These are phyloP conservation scores for Galeopsis tetrahit DNA, from an alignment of 257 asterid genomes.

Conservation along the genomic window DNA sequence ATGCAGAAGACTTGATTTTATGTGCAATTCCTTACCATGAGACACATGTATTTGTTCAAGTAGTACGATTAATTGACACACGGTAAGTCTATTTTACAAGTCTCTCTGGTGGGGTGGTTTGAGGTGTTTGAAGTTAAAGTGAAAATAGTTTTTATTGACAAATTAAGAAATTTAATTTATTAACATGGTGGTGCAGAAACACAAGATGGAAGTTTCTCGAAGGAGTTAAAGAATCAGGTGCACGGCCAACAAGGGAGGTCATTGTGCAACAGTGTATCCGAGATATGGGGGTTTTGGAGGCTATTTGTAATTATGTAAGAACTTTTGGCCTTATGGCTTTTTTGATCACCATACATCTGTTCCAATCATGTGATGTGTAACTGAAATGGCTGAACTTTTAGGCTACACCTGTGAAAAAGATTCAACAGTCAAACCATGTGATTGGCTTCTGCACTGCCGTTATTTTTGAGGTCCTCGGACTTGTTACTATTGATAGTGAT, in stretches of 20 bases:
- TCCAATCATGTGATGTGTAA: conserved; percentile 5
- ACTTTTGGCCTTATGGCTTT: conserved; percentile 23
- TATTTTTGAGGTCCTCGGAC: conserved; percentile 77
- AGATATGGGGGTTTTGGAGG: conserved; percentile 79
- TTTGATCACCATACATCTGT: conserved; percentile 3
- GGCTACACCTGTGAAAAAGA: conserved; percentile 71
- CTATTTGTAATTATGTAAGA: conserved; percentile 77
- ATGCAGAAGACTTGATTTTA: conserved; percentile 75
- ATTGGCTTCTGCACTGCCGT: conserved; percentile 82
- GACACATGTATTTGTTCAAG: conserved; percentile 74
- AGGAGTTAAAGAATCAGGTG: conserved; percentile 87
- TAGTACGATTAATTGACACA: conserved; percentile 69
- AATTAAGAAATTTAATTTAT: conserved; percentile 13
- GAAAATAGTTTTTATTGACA: too few species aligned
- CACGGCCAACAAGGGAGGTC: conserved; percentile 76
- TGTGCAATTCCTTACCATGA: conserved; percentile 94
- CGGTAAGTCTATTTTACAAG: conserved; percentile 51
- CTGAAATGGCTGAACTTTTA: conserved; percentile 42
- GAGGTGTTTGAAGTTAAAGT: too few species aligned
- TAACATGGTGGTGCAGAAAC: conserved; percentile 60
- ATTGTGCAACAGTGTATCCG: conserved; percentile 82
- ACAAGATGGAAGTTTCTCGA: conserved; percentile 86
- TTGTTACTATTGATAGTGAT: conserved; percentile 55
- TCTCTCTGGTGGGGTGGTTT: not conserved
- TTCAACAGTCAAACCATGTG: conserved; percentile 62